Percentiles rank a stretch among this genome's conserved stretches.
Conservation (phyloP, 495 filamentous ascomycete genomes). For the Podospora australis region DNA sequence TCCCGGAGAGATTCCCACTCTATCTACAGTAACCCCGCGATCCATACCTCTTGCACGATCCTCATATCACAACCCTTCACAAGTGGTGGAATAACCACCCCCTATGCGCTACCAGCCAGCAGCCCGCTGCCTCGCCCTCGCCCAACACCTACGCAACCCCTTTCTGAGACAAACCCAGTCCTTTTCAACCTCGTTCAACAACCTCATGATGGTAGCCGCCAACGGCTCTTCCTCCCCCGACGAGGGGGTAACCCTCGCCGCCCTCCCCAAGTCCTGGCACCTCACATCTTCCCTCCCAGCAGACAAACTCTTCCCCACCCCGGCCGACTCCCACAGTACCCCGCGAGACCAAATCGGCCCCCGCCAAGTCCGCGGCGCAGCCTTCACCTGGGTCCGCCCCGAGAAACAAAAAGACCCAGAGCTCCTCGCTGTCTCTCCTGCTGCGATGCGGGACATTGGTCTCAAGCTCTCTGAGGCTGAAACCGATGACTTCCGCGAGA, state of each 20-base stretch:
- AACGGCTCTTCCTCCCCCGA: conserved; percentile 10
- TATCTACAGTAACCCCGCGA: neutral
- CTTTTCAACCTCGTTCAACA: conserved; percentile 19
- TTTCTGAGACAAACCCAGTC: conserved; percentile 8
- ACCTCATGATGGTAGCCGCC: conserved; percentile 18
- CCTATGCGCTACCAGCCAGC: conserved; percentile 27
- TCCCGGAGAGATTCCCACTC: neutral
- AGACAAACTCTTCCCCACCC: conserved; percentile 75
- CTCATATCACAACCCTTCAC: neutral
- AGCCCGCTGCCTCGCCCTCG: conserved; percentile 25
- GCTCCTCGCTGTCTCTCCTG: conserved; percentile 68
- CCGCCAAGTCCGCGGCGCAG: conserved; percentile 73
- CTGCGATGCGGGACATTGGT: conserved; percentile 73
- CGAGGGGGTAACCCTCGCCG: conserved; percentile 45
- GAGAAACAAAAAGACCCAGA: conserved; percentile 63
- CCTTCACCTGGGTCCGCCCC: conserved; percentile 88
- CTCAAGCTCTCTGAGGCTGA: conserved; percentile 58
- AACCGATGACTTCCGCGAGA: conserved; percentile 65
- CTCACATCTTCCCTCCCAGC: conserved; percentile 76
- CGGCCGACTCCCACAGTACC: conserved; percentile 69
- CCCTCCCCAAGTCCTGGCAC: conserved; percentile 77
- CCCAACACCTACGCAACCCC: conserved; percentile 19
- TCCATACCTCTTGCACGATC: neutral
- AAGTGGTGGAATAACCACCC: too few relatives aligned
- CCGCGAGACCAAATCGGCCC: conserved; percentile 70